Percentiles rank a stretch among this genome's conserved stretches.
Evolutionary conservation across 495 filamentous ascomycete genomes (phyloP).

Genomic region (Tuber indicum): DNA sequence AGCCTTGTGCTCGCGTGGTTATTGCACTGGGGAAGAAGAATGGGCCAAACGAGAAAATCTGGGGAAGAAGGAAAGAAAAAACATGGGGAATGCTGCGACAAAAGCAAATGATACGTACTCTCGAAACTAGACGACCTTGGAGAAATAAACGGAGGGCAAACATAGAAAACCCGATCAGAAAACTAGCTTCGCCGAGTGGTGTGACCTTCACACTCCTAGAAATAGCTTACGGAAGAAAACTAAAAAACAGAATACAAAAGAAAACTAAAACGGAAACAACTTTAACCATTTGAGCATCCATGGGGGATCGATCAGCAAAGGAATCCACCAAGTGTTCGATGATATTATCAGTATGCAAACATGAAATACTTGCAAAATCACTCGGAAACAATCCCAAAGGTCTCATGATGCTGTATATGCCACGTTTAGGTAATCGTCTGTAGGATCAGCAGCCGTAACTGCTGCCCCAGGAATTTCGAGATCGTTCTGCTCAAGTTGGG

Average conservation of each 20-base stretch:
- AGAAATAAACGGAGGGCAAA: background rate
- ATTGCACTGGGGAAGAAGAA: background rate
- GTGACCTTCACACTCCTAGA: background rate
- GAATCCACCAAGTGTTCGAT: background rate
- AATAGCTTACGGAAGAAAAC: background rate
- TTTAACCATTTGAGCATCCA: background rate
- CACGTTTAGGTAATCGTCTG: background rate
- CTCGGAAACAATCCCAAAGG: background rate
- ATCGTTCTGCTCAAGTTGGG: background rate
- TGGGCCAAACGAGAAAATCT: background rate
- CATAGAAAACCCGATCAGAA: background rate
- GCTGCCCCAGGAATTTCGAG: background rate
- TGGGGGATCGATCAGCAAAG: background rate
- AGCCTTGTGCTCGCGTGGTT: background rate
- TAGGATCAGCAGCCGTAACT: background rate
- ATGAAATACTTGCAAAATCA: background rate
- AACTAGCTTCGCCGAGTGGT: conserved; percentile 1
- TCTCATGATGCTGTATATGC: background rate
- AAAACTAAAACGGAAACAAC: background rate
- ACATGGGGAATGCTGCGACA: background rate
- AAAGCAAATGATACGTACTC: background rate
- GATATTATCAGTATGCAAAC: background rate
- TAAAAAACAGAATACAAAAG: background rate
- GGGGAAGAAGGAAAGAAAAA: background rate
- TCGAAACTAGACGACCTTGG: background rate